Evolutionary conservation across 2,329 filamentous ascomycete species (phyloP).

Genomic region (Colletotrichum tropicicola): DNA sequence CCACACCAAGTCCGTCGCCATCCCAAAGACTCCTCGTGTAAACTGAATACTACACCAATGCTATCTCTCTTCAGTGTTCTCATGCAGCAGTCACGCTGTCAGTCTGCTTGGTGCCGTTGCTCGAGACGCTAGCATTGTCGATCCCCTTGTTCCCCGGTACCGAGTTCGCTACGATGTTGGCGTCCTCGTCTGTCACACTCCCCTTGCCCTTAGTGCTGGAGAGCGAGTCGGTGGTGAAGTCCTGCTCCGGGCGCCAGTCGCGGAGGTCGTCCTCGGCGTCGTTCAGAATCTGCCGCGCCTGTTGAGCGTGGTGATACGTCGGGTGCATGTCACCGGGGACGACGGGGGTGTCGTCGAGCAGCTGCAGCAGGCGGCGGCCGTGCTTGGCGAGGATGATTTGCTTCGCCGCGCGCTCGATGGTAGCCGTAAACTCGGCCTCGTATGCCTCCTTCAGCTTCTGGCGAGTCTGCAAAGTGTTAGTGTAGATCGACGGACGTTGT

Average conservation of each 20-base stretch:
- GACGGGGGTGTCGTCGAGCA: slow-evolving; percentile 89
- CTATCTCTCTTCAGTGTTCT: background rate
- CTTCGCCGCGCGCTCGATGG: slow-evolving; percentile 96
- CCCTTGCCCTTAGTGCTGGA: slow-evolving; percentile 14
- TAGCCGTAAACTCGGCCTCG: slow-evolving; percentile 85
- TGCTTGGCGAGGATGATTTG: slow-evolving; percentile 94
- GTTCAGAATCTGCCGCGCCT: slow-evolving; percentile 86
- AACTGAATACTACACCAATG: background rate
- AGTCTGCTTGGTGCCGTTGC: slow-evolving; percentile 11
- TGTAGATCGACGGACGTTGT: background rate
- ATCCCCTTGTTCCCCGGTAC: background rate
- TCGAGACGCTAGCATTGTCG: background rate
- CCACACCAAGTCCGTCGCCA: background rate
- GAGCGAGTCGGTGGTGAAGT: slow-evolving; percentile 33
- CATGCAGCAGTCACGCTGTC: background rate
- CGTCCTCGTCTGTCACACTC: slow-evolving; percentile 16
- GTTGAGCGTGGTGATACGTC: slow-evolving; percentile 71
- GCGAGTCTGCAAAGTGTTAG: slow-evolving; percentile 70
- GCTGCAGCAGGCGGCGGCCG: slow-evolving; percentile 82
- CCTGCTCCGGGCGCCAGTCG: slow-evolving; percentile 69
- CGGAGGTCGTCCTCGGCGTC: slow-evolving; percentile 91
- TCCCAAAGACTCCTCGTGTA: background rate
- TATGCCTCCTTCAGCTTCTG: slow-evolving; percentile 97
- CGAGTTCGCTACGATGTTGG: slow-evolving; percentile 11
- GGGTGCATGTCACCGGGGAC: slow-evolving; percentile 83